These are phyloP conservation scores for Heliosperma pusillum DNA, from an alignment of 148 eudicot genomes.

Conservation along the genomic window DNA sequence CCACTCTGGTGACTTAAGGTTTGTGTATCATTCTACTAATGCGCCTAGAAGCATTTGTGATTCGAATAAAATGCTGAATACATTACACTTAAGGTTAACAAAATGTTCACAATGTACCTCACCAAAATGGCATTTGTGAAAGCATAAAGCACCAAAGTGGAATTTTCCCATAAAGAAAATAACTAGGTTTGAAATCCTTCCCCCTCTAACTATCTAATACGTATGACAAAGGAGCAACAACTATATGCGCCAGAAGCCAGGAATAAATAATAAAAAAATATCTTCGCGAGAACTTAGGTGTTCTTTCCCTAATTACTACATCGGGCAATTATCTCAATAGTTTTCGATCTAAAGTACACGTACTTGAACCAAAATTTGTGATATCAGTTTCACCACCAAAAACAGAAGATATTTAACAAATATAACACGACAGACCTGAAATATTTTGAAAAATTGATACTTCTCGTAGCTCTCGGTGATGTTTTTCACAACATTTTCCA, in stretches of 20 bases:
- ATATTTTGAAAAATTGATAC: slow-evolving; percentile 92
- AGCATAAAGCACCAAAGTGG: neutral
- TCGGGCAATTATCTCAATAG: neutral
- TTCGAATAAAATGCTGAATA: no score
- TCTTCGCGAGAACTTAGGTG: neutral
- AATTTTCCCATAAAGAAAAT: neutral
- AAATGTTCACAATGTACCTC: neutral
- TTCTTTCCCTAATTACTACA: neutral
- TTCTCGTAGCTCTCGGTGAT: slow-evolving; percentile 75
- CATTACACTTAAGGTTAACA: neutral
- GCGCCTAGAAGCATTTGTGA: neutral
- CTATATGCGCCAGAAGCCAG: neutral
- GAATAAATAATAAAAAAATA: neutral
- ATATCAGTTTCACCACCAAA: neutral
- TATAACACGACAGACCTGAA: slow-evolving; percentile 53
- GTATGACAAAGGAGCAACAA: neutral
- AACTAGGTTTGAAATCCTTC: neutral
- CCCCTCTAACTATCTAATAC: neutral
- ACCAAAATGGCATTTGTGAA: neutral
- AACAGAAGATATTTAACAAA: neutral
- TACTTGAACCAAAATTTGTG: neutral
- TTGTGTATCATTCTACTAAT: no score
- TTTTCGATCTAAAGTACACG: neutral
- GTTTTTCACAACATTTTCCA: slow-evolving; percentile 75
- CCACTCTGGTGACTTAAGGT: no score